These are phyloP conservation scores for Coprinopsis marcescibilis DNA, from an alignment of 768 basidiomycete genomes.

Conservation along the genomic window DNA sequence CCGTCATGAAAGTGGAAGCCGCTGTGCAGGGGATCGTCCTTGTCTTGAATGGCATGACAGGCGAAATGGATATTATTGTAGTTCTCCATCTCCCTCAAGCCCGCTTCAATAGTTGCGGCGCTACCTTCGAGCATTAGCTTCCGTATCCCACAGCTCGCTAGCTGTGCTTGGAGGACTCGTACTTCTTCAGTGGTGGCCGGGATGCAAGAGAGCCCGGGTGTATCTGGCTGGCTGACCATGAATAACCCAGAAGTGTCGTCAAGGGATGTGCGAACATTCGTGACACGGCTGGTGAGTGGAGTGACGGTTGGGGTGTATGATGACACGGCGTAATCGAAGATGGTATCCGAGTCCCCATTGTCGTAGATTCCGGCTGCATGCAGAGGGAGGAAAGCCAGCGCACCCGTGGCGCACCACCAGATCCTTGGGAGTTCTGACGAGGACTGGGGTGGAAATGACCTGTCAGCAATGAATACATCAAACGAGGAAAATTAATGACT, in stretches of 20 bases:
- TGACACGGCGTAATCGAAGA: slow-evolving; percentile 15
- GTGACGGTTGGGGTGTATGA: slow-evolving; percentile 17
- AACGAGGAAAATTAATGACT: neutral
- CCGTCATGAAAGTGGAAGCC: slow-evolving; percentile 17
- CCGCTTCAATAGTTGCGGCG: neutral
- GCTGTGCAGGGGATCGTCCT: slow-evolving; percentile 18
- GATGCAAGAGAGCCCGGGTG: slow-evolving; percentile 4
- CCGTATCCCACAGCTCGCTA: neutral
- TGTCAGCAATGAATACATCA: neutral
- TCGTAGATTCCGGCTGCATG: slow-evolving; percentile 12
- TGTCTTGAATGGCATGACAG: slow-evolving; percentile 26
- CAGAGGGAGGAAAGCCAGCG: slow-evolving; percentile 10
- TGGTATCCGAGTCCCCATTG: neutral
- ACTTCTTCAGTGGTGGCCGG: slow-evolving; percentile 14
- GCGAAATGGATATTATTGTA: slow-evolving; percentile 25
- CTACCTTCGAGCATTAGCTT: neutral
- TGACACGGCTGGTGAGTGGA: slow-evolving; percentile 9
- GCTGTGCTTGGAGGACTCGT: neutral
- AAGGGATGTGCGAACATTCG: neutral
- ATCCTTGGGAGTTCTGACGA: slow-evolving; percentile 2
- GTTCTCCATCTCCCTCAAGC: slow-evolving; percentile 11
- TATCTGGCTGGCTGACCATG: slow-evolving; percentile 12
- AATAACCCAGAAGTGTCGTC: slow-evolving; percentile 6
- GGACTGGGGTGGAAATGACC: neutral
- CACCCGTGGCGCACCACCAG: slow-evolving; percentile 13